A percentile compares a stretch with the other conserved stretches of the same genome.
Conservation (phyloP, 2,329 filamentous ascomycete species). For the Aspergillus felis region DNA sequence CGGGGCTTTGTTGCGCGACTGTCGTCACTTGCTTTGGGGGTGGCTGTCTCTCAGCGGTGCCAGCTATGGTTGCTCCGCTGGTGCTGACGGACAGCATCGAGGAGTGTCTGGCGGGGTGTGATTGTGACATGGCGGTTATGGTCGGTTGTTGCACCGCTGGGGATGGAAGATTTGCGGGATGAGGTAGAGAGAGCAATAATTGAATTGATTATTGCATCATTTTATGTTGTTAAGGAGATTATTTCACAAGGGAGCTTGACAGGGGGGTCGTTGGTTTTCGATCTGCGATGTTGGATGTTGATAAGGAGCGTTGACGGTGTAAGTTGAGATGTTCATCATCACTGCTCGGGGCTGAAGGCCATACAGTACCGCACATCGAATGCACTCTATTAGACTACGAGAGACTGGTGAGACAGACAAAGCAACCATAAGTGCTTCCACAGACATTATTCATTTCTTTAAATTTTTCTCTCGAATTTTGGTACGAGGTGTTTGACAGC, state of each 20-base stretch:
- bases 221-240: background rate
- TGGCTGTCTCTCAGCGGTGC: constrained; percentile 19
- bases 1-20: constrained; percentile 42
- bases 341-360: background rate
- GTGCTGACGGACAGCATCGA: constrained; percentile 31
- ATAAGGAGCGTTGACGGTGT: background rate
- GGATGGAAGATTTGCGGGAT: background rate
- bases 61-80: background rate
- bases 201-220: background rate
- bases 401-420: too few relatives aligned
- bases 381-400: background rate
- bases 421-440: background rate
- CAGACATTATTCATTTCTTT: background rate
- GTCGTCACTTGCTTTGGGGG: constrained; percentile 45
- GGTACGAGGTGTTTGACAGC: background rate
- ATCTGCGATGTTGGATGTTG: background rate
- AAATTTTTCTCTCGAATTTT: background rate
- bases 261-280: background rate
- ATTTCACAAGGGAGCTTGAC: background rate
- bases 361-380: background rate
- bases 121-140: constrained; percentile 25
- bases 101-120: constrained; percentile 28
- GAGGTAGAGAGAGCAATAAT: background rate
- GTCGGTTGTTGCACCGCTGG: background rate
- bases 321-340: background rate